Base-by-base conservation (phyloP, 176 grass and related monocot species). In the Puccinellia tenuiflora region DNA sequence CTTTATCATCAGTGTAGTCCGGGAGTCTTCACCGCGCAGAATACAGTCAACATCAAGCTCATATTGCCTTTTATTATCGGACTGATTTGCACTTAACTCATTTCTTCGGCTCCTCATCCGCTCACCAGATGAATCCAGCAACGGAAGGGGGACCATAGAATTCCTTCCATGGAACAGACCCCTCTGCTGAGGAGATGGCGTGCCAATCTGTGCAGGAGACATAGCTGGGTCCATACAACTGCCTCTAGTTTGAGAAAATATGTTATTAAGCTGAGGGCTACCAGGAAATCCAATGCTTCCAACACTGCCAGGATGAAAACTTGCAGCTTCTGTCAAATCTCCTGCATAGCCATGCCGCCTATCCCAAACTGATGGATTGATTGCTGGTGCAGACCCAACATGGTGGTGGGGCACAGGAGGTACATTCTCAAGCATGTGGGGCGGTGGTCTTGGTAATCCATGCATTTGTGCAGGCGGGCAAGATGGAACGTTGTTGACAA, bases 1-100 rank as follows among this genome's bases (percentile, higher is more conserved):
- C 82, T 98, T 98, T 61, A 98, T 94, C 95, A 95, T 98, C 31
- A 98, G 86, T 31, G 95, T 98, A 54, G 95, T 98, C 17, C 95
- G 81, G 28, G 84, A 50, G 78, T 98, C 92, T 50, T 93, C 95
- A 25, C 92, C 84, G 39, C 82, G 85, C 79, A 97, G 38, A 81
- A 97, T 98, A 28, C 87, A 87, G 64, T 98, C 90, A 39, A 98
- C 70, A 90, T 98, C 92, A 89, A 98, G 95, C 75, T 94, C 92
- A 47, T 94, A 98, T 60, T 93, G 92, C 76, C 81, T 94, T 87
- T 92, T 98, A 67, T 91, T 94, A 90, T 94, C 92, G 42, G 81
- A 83, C 65, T 94, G 95, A 85, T 83, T 91, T 88, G 75, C 79
- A 88, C 73, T 88, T 31, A 78, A 68, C 12, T 97, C 92, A 79